Conservation (phyloP, 2,329 filamentous ascomycete species). For the Fusarium stilboides region DNA sequence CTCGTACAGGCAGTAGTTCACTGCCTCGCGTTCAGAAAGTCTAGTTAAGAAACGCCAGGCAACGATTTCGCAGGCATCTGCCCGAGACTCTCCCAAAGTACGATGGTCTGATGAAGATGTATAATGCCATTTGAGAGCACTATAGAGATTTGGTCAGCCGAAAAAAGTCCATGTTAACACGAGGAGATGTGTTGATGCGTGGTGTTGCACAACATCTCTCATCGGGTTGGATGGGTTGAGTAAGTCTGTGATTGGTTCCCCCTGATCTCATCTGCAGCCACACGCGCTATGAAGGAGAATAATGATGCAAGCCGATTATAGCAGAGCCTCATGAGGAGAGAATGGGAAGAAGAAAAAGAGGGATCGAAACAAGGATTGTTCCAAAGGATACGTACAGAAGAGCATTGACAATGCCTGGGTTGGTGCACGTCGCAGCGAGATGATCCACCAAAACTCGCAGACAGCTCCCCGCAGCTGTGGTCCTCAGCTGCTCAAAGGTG, state of each 20-base stretch:
- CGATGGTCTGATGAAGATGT: constrained; percentile 74
- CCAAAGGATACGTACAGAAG: constrained; percentile 71
- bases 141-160: constrained; percentile 53
- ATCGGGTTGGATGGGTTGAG: constrained; percentile 10
- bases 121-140: constrained; percentile 83
- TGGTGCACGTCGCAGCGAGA: constrained; percentile 73
- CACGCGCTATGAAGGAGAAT: background rate
- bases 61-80: constrained; percentile 83
- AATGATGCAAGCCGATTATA: background rate
- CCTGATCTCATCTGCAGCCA: constrained; percentile 31
- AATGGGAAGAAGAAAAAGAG: background rate
- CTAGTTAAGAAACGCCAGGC: constrained; percentile 83
- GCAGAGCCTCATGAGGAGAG: background rate
- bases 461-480: constrained; percentile 73
- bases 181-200: background rate
- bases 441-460: constrained; percentile 74
- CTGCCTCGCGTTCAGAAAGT: constrained; percentile 79
- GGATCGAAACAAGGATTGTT: background rate
- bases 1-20: constrained; percentile 82
- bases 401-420: constrained; percentile 80
- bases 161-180: background rate
- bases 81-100: constrained; percentile 77
- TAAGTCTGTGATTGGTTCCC: constrained; percentile 32
- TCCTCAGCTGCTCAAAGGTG: constrained; percentile 81
- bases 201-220: constrained; percentile 25